Percentiles rank a stretch among this genome's conserved stretches.
These are phyloP conservation scores for Beauveria bassiana DNA, from an alignment of 2,329 filamentous ascomycete genomes.

Conservation along the genomic window DNA sequence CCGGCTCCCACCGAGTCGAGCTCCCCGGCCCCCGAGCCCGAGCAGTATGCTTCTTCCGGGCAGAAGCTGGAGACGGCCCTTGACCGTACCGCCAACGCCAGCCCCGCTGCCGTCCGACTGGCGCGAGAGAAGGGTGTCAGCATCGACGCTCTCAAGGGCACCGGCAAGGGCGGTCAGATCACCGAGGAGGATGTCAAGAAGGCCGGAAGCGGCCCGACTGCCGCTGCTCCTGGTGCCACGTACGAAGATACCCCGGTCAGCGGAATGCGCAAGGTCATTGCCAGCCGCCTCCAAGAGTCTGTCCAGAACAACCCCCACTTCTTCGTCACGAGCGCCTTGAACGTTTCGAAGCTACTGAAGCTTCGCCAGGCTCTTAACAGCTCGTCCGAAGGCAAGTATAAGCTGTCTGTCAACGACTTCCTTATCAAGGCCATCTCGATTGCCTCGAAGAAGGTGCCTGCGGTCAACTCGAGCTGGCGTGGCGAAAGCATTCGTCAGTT, in stretches of 20 bases:
- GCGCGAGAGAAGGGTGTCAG: constrained; percentile 79
- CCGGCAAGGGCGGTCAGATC: constrained; percentile 77
- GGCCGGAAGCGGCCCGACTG: constrained; percentile 48
- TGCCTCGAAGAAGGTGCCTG: constrained; percentile 87
- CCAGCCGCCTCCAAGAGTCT: constrained; percentile 79
- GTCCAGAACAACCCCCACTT: constrained; percentile 95
- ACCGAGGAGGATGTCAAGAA: constrained; percentile 93
- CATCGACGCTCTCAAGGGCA: constrained; percentile 74
- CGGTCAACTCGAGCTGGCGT: constrained; percentile 94
- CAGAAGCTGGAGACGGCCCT: constrained; percentile 77
- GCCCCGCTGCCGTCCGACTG: constrained; percentile 68
- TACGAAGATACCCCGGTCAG: constrained; percentile 80
- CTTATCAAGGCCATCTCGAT: constrained; percentile 90
- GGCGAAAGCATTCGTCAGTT: constrained; percentile 86
- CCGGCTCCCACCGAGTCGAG: constrained; percentile 44
- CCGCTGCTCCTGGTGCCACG: constrained; percentile 50
- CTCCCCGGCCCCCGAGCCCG: constrained; percentile 42
- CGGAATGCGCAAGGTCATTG: constrained; percentile 98
- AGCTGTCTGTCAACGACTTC: constrained; percentile 99
- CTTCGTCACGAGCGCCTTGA: constrained; percentile 87
- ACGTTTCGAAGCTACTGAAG: constrained; percentile 91
- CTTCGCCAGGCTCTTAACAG: constrained; percentile 90
- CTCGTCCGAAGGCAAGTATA: constrained; percentile 86
- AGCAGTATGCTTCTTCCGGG: constrained; percentile 65
- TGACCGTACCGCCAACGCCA: constrained; percentile 70